Base-by-base conservation (phyloP, 805 yeast genomes). In the Candida gorgasii region DNA sequence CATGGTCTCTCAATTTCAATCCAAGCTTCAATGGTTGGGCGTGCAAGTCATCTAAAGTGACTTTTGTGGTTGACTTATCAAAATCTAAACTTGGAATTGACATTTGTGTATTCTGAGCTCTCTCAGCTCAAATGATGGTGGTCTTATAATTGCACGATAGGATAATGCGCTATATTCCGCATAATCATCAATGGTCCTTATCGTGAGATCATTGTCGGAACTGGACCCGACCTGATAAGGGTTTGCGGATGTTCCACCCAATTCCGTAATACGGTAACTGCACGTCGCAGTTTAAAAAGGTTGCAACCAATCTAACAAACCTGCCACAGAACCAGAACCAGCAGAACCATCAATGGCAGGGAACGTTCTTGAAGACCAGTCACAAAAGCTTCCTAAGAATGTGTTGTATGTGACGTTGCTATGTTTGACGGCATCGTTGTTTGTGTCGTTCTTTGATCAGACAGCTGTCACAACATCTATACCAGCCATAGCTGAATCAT, bases 391-490 rank as follows among this genome's bases (percentile, higher is more conserved):
- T 16, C 46, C 47, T 2, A 26, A 39, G 24, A 38, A 32, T 11
- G 28, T 34, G 4, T 23, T 47, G 8, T 47, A 39, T 14, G 24
- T 35, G 12, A 44, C 48, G 13, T 27, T 47, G 15, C 39, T 33
- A 16, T 47, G 50, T 23, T 36, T 43, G 9, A 42, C 50, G 7
- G 44, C 50, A 1, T 47, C 50, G 8, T 32, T 62, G 17, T 56
- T 70, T 40, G 59, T 64, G 2, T 60, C 72, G 4, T 73, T 72
- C 51, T 52, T 72, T 11, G 80, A 76, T 57, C 77, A 72, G 45
- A 67, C 73, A 1, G 63, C 74, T 4, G 62, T 72, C 27, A 62
- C 75, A 1, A 69, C 74, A 14, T 74, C 76, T 1, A 67, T 74
- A 27, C 71, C 80, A 1, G 45, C 58, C 11, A 75, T 76, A 22